Conservation (phyloP, 495 filamentous ascomycete genomes). For the Aspergillus wentii region DNA sequence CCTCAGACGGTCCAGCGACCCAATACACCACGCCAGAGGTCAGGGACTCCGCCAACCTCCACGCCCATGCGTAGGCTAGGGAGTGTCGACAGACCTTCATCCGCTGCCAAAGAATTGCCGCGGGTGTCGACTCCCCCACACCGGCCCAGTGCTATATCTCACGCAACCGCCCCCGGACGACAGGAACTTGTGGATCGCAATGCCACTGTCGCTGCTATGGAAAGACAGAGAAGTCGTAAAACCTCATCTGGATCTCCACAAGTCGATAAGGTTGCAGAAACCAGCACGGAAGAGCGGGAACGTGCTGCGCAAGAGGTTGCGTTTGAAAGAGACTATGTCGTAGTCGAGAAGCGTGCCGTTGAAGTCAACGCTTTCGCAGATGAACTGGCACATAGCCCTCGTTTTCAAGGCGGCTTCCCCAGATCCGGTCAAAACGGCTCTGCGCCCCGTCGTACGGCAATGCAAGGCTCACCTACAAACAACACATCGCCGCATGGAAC, state of each 20-base stretch:
- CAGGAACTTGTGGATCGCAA: conserved; percentile 43
- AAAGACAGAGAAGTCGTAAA: conserved; percentile 46
- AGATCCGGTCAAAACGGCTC: conserved; percentile 36
- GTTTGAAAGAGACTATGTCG: conserved; percentile 88
- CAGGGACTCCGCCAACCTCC: conserved; percentile 32
- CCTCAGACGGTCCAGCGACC: conserved; percentile 21
- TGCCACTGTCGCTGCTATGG: conserved; percentile 32
- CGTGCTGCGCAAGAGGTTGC: conserved; percentile 80
- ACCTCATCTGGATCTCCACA: conserved; percentile 42
- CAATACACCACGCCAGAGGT: conserved; percentile 20
- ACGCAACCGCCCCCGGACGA: conserved; percentile 58
- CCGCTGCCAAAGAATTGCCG: conserved; percentile 23
- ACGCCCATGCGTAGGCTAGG: conserved; percentile 32
- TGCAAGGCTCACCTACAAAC: conserved; percentile 51
- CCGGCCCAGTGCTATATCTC: conserved; percentile 39
- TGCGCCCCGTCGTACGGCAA: conserved; percentile 65
- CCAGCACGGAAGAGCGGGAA: conserved; percentile 57
- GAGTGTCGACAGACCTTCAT: conserved; percentile 32
- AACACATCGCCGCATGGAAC: conserved; percentile 22
- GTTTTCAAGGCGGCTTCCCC: conserved; percentile 40
- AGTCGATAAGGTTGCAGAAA: conserved; percentile 32
- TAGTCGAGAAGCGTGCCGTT: conserved; percentile 90
- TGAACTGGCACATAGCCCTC: conserved; percentile 77
- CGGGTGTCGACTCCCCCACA: conserved; percentile 20
- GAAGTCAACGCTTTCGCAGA: conserved; percentile 97